A percentile compares a stretch with the other conserved stretches of the same genome.
phyloP scores from a whole-genome alignment of 495 filamentous ascomycete species.

The Acidomyces sp. region DNA sequence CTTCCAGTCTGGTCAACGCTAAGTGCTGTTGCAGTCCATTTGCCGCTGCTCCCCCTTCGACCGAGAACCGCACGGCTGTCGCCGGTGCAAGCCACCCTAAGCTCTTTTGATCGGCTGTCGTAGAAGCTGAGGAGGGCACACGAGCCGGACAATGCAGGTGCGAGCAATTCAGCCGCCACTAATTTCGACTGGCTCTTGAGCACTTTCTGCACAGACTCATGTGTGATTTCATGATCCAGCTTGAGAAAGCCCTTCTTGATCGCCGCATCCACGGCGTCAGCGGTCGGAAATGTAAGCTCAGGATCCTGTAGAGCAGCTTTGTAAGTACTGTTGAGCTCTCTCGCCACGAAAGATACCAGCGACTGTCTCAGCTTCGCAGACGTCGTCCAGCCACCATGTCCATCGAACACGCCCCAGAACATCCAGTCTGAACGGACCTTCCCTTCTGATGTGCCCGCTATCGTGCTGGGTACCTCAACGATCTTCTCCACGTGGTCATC shows the following conservation, averaged over 20 bases:
- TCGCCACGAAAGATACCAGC: constrained; percentile 79
- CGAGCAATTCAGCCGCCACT: constrained; percentile 78
- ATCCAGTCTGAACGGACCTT: constrained; percentile 78
- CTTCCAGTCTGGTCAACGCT: constrained; percentile 87
- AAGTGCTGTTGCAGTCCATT: constrained; percentile 83
- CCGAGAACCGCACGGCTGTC: constrained; percentile 91
- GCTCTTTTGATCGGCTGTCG: constrained; percentile 65
- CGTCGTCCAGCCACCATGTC: constrained; percentile 95
- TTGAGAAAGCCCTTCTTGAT: constrained; percentile 86
- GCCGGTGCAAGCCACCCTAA: constrained; percentile 86
- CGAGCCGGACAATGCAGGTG: constrained; percentile 85
- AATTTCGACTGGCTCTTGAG: constrained; percentile 73
- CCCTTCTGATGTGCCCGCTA: constrained; percentile 39
- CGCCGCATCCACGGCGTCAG: constrained; percentile 70
- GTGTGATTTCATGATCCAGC: constrained; percentile 83
- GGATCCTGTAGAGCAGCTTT: constrained; percentile 58
- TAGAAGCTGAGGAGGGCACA: constrained; percentile 96
- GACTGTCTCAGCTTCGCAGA: constrained; percentile 90
- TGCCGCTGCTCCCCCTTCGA: constrained; percentile 60
- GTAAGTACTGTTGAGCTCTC: constrained; percentile 89
- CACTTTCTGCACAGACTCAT: constrained; percentile 78
- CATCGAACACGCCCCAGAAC: constrained; percentile 99
- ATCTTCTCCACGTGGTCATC: constrained; percentile 97
- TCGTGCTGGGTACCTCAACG: constrained; percentile 61
- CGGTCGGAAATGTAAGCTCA: constrained; percentile 44